Conservation (phyloP, 306 rosid species). For the Mucuna pruriens region DNA sequence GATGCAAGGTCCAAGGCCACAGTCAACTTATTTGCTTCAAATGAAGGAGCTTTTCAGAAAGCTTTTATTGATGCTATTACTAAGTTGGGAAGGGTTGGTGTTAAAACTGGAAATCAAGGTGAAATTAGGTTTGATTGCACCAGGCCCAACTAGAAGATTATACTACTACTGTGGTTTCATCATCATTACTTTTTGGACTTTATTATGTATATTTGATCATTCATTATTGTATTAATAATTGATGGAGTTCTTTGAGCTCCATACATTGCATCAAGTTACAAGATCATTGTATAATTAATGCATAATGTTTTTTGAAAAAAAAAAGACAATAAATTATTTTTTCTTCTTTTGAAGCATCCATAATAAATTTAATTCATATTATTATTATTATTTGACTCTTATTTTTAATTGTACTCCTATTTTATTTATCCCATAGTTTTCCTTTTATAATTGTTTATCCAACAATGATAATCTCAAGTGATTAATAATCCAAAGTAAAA, state of each 20-base stretch:
- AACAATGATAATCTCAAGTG: too few relatives aligned
- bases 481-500: too few relatives aligned
- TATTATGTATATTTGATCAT: slow-evolving; percentile 18
- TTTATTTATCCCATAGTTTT: too few relatives aligned
- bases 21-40: slow-evolving; percentile 75
- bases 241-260: slow-evolving; percentile 23
- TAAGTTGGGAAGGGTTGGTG: slow-evolving; percentile 77
- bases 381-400: too few relatives aligned
- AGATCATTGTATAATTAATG: background rate
- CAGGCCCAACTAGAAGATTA: slow-evolving; percentile 45
- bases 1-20: slow-evolving; percentile 69
- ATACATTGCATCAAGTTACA: background rate
- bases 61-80: slow-evolving; percentile 76
- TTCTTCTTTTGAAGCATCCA: background rate
- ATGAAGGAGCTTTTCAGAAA: slow-evolving; percentile 51
- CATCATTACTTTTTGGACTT: background rate
- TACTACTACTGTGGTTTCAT: background rate
- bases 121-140: slow-evolving; percentile 76
- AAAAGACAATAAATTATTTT: background rate
- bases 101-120: slow-evolving; percentile 70
- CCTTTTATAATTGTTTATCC: too few relatives aligned
- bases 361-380: too few relatives aligned
- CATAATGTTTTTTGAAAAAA: background rate
- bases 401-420: too few relatives aligned
- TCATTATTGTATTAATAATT: slow-evolving; percentile 34